Conservation (phyloP, 164 flowering plant species). For the Sextonia rubra region DNA sequence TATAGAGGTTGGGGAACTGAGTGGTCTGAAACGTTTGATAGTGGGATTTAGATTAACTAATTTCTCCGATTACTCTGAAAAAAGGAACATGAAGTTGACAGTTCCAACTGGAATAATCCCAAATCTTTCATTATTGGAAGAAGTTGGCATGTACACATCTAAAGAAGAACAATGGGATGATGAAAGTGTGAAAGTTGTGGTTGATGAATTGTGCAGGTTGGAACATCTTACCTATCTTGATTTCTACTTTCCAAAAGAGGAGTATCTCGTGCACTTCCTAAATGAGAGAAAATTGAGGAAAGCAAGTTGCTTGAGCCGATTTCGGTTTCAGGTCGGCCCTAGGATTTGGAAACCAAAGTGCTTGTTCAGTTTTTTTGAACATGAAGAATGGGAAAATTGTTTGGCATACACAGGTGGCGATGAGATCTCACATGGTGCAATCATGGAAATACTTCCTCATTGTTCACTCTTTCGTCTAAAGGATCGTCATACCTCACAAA, state of each 20-base stretch:
- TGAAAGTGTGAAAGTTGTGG: background rate
- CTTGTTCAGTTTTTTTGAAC: background rate
- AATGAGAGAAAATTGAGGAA: background rate
- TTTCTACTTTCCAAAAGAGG: slow-evolving; percentile 10
- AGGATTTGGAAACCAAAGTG: too few relatives aligned
- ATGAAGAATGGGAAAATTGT: background rate
- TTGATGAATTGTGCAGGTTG: slow-evolving; percentile 9
- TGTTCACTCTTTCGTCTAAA: background rate
- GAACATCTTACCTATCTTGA: background rate
- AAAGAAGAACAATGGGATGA: slow-evolving; percentile 13
- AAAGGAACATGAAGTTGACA: background rate
- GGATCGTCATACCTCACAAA: background rate
- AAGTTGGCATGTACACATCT: background rate
- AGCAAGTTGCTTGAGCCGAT: background rate
- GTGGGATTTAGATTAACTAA: background rate
- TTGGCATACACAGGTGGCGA: background rate
- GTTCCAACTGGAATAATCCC: slow-evolving; percentile 1
- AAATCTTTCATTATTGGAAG: background rate
- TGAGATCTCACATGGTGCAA: background rate
- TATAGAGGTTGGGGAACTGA: slow-evolving; percentile 4
- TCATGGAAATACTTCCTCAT: background rate
- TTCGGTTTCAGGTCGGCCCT: slow-evolving; percentile 7
- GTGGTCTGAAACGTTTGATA: slow-evolving; percentile 11
- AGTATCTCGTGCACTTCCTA: background rate
- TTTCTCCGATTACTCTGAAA: rapidly evolving